Base-by-base conservation (phyloP, 495 filamentous ascomycete genomes). In the Chaetomium cochliodes region DNA sequence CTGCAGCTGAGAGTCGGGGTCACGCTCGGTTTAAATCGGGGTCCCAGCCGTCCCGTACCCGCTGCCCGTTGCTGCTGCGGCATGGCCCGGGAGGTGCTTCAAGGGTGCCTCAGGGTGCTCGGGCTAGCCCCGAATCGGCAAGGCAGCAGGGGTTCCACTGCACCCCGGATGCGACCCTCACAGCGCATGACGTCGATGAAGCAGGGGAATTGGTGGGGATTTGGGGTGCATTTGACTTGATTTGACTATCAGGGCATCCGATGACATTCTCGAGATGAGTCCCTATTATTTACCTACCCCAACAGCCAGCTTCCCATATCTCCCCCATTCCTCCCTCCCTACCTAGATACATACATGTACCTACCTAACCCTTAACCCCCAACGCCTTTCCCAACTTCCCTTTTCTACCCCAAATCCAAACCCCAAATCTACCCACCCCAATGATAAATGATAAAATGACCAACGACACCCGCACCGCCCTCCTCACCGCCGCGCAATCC, bases 401-500 rank as follows among this genome's bases (percentile, higher is more conserved):
- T 8, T 37, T 11, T 25, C 20, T 11, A 22, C 33, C 9, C 41
- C 22, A 57, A 55, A 37, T 12, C 33, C 33, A 37, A 37, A 37
- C 33, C 33, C 33, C 33, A 12, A 37, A 12, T 6, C 33, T 1
- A 7, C 3, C 33, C 33, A 3, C 33, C 7, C 30, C 30, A 3
- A 3, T 33, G 37, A 16, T 23, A 26, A 41, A 23, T 2, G 1
- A 11, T 15, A 58, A 7, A 44, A 5, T 13, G 20, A 22, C 20
- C 13, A 58, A 3, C n/a, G 46, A 16, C 8, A 63, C 46, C 25
- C 77, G 80, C 50, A 33, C 68, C 25, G 56, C 71, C 25, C 77
- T 87, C 65, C 77, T 82, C 47, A 41, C 55, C 5, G 73, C 84
- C 54, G 76, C 81, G 16, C 67, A 67, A 7, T 25, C 76, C 50